A percentile compares a stretch with the other conserved stretches of the same genome.
Conservation (phyloP, 768 basidiomycete genomes). For the Punctularia strigosozonata region DNA sequence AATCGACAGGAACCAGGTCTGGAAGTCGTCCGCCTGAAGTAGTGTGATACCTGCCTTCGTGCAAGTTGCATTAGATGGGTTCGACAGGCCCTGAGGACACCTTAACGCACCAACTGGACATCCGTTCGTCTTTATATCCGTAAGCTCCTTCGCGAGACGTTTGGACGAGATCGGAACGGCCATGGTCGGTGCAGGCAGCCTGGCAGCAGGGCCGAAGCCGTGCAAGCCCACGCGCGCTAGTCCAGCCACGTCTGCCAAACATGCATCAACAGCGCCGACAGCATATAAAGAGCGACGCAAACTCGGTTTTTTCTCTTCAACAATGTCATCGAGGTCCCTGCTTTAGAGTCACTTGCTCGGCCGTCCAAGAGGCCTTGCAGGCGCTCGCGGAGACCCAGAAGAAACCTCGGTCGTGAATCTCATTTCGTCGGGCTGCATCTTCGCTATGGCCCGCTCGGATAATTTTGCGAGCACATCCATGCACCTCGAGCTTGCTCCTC, state of each 20-base stretch:
- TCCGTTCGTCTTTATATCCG: slow-evolving; percentile 10
- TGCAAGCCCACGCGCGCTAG: not conserved
- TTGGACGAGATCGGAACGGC: not conserved
- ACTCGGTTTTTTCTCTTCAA: not conserved
- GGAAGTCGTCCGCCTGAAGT: slow-evolving; percentile 64
- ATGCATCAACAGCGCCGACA: not conserved
- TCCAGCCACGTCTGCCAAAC: slow-evolving; percentile 8
- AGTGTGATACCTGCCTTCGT: slow-evolving; percentile 51
- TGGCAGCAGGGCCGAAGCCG: not conserved
- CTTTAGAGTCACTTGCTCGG: slow-evolving; percentile 17
- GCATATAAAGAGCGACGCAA: not conserved
- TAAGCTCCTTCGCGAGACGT: slow-evolving; percentile 11
- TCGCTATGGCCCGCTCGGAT: slow-evolving; percentile 7
- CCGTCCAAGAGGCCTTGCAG: slow-evolving; percentile 10
- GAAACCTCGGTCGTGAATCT: slow-evolving; percentile 7
- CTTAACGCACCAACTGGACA: slow-evolving; percentile 2
- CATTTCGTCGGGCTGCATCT: slow-evolving; percentile 7
- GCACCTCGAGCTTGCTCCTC: too few relatives aligned
- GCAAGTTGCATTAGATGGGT: too few relatives aligned
- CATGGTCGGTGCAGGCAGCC: slow-evolving; percentile 4
- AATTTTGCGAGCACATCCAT: too few relatives aligned
- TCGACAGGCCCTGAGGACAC: too few relatives aligned
- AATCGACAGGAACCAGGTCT: slow-evolving; percentile 68
- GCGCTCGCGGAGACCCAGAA: slow-evolving; percentile 16
- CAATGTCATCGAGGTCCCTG: slow-evolving; percentile 10